phyloP scores from a whole-genome alignment of 2,329 filamentous ascomycete species.

The Aspergillus versicolor region DNA sequence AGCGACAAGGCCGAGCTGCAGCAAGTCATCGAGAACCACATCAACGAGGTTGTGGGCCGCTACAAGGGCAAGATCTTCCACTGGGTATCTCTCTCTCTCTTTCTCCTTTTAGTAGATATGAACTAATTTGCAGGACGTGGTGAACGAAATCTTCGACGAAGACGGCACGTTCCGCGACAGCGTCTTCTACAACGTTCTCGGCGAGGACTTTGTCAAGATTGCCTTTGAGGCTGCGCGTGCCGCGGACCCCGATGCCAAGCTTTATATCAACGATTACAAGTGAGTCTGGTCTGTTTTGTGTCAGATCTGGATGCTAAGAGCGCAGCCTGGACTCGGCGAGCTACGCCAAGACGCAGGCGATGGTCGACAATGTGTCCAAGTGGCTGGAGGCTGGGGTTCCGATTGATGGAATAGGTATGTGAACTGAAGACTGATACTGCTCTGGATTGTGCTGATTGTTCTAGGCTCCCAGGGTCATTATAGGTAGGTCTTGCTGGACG shows the following conservation, averaged over 20 bases:
- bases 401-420: slow-evolving; percentile 61
- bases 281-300: slow-evolving; percentile 17
- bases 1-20: slow-evolving; percentile 51
- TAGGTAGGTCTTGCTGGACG: too few species aligned
- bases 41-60: slow-evolving; percentile 33
- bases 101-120: too few species aligned
- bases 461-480: slow-evolving; percentile 59
- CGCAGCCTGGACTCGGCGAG: slow-evolving; percentile 62
- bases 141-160: slow-evolving; percentile 46
- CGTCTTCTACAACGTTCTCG: slow-evolving; percentile 67
- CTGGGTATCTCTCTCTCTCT: slow-evolving; percentile 25
- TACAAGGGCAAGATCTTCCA: slow-evolving; percentile 38
- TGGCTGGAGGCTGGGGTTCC: slow-evolving; percentile 63
- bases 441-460: neutral
- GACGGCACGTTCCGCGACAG: slow-evolving; percentile 58
- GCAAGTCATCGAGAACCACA: slow-evolving; percentile 50
- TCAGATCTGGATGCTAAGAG: neutral
- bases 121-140: slow-evolving; percentile 24
- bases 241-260: slow-evolving; percentile 65
- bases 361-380: slow-evolving; percentile 61
- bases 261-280: slow-evolving; percentile 73
- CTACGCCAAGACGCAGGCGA: slow-evolving; percentile 58
- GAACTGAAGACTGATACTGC: slow-evolving; percentile 16
- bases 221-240: slow-evolving; percentile 67
- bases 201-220: slow-evolving; percentile 67